Evolutionary conservation across 2,329 filamentous ascomycete species (phyloP).

Genomic region (Trematosphaeria pertusa): DNA sequence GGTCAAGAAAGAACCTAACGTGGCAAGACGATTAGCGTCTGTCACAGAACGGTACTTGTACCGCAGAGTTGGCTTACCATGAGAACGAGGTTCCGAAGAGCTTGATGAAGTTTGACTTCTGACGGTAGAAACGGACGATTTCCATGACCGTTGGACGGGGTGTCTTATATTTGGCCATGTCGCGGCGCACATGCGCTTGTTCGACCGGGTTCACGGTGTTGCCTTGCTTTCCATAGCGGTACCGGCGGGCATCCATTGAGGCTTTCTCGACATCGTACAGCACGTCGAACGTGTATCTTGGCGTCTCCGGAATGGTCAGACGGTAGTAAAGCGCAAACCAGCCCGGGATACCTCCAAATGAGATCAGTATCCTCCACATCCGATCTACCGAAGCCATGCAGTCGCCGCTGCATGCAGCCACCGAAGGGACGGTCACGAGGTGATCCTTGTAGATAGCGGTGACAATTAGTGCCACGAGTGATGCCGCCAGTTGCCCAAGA

Average conservation of each 20-base stretch:
- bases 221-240: slow-evolving; percentile 67
- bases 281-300: slow-evolving; percentile 86
- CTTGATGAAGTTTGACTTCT: slow-evolving; percentile 73
- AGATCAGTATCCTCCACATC: slow-evolving; percentile 85
- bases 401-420: slow-evolving; percentile 64
- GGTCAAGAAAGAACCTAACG: slow-evolving; percentile 65
- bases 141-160: slow-evolving; percentile 56
- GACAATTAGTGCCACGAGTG: slow-evolving; percentile 76
- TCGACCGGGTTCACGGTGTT: slow-evolving; percentile 70
- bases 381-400: slow-evolving; percentile 80
- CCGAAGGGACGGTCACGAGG: slow-evolving; percentile 59
- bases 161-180: slow-evolving; percentile 44
- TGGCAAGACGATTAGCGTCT: neutral
- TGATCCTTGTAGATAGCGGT: slow-evolving; percentile 74
- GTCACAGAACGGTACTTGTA: slow-evolving; percentile 43
- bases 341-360: slow-evolving; percentile 80
- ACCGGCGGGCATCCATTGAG: slow-evolving; percentile 73
- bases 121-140: slow-evolving; percentile 72
- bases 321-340: slow-evolving; percentile 86
- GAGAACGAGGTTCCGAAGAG: slow-evolving; percentile 79
- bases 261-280: slow-evolving; percentile 70
- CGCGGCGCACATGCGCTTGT: slow-evolving; percentile 62
- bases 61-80: too few relatives aligned
- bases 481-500: slow-evolving; percentile 78
- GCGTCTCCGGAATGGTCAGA: slow-evolving; percentile 86